Percentiles rank a stretch among this genome's conserved stretches.
Evolutionary conservation across 2,329 filamentous ascomycete species (phyloP).

Genomic region (Westerdykella aurantiaca): DNA sequence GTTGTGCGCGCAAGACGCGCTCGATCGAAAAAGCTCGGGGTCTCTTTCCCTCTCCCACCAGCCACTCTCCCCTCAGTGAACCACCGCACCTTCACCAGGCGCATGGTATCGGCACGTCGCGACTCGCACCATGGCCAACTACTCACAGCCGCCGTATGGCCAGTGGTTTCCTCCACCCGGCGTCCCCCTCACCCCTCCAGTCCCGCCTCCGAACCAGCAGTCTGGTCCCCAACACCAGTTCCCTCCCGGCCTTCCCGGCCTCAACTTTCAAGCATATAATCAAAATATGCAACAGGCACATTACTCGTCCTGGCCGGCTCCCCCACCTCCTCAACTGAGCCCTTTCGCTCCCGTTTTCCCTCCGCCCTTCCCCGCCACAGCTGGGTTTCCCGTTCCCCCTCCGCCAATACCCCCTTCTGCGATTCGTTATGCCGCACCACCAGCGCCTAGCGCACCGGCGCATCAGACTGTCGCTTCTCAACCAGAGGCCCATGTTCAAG

Average conservation of each 20-base stretch:
- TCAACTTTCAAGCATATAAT: slow-evolving; percentile 19
- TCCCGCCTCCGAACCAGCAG: slow-evolving; percentile 6
- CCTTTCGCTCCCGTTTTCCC: slow-evolving; percentile 4
- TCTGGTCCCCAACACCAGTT: slow-evolving; percentile 12
- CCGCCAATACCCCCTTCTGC: slow-evolving; percentile 7
- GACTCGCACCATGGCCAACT: slow-evolving; percentile 23
- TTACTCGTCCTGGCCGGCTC: slow-evolving; percentile 8
- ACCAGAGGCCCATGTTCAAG: no score
- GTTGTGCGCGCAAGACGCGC: background rate
- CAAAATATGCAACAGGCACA: slow-evolving; percentile 22
- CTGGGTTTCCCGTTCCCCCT: slow-evolving; percentile 16
- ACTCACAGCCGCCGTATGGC: slow-evolving; percentile 22
- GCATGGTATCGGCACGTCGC: no score
- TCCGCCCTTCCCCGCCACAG: slow-evolving; percentile 23
- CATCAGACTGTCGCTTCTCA: no score
- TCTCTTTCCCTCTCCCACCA: background rate
- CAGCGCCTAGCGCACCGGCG: no score
- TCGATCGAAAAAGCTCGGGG: background rate
- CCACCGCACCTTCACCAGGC: no score
- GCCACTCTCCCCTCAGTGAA: no score
- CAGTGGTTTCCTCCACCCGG: slow-evolving; percentile 10
- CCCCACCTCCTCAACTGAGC: slow-evolving; percentile 1
- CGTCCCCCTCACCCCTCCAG: slow-evolving; percentile 9
- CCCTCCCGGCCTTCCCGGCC: slow-evolving; percentile 16
- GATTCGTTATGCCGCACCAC: no score